A percentile compares a stretch with the other conserved stretches of the same genome.
Conservation (phyloP, 768 basidiomycete species). For the Rhodotorula kratochvilovae region DNA sequence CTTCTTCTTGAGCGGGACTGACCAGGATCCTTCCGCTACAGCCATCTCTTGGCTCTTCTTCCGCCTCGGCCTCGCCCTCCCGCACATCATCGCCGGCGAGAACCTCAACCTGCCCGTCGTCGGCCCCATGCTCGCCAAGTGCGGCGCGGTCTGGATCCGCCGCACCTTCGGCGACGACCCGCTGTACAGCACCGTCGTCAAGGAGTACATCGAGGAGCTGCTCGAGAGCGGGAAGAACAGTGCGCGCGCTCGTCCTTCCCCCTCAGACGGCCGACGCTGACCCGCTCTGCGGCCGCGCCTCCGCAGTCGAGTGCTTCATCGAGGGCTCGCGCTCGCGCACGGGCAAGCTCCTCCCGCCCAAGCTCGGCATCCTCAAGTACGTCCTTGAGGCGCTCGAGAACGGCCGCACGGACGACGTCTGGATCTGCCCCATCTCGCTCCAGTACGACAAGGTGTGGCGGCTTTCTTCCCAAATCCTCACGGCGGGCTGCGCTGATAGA, state of each 20-base stretch:
- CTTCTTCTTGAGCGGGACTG: no score
- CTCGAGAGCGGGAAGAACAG: slow-evolving; percentile 38
- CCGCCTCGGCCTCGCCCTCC: slow-evolving; percentile 35
- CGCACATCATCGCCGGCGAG: slow-evolving; percentile 43
- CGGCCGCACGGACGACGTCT: slow-evolving; percentile 23
- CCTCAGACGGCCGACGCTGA: not conserved
- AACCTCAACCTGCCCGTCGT: slow-evolving; percentile 43
- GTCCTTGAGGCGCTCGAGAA: slow-evolving; percentile 29
- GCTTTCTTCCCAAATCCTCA: no score
- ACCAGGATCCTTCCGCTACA: no score
- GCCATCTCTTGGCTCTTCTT: slow-evolving; percentile 41
- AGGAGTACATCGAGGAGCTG: slow-evolving; percentile 42
- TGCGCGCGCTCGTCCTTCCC: not conserved
- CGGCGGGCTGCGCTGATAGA: no score
- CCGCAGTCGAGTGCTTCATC: slow-evolving; percentile 39
- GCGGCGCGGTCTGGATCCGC: slow-evolving; percentile 42
- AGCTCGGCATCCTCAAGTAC: slow-evolving; percentile 39
- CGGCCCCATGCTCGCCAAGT: slow-evolving; percentile 30
- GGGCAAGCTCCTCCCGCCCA: slow-evolving; percentile 42
- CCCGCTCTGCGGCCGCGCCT: not conserved
- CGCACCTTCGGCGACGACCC: slow-evolving; percentile 22
- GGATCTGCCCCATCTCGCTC: slow-evolving; percentile 30
- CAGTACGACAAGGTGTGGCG: slow-evolving; percentile 42
- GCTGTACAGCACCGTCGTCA: slow-evolving; percentile 15
- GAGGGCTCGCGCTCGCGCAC: slow-evolving; percentile 39